A percentile compares a stretch with the other conserved stretches of the same genome.
phyloP scores from a whole-genome alignment of 176 grass and related monocot genomes.

The Canna indica region DNA sequence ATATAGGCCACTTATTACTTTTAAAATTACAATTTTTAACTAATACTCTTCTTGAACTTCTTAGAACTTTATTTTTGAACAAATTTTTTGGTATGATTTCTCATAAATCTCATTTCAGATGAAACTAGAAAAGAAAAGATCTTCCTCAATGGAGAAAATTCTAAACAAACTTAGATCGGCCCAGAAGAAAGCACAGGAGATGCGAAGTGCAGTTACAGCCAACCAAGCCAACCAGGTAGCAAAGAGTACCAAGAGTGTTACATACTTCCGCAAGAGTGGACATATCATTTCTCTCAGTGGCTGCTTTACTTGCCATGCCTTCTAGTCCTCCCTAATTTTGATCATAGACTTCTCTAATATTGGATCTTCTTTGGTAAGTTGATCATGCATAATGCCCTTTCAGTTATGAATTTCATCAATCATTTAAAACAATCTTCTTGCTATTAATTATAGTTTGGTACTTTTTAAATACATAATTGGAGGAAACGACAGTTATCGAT shows the following conservation, averaged over 20 bases:
- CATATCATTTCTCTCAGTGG: conserved; percentile 80
- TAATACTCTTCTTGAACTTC: not conserved
- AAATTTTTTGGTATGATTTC: not conserved
- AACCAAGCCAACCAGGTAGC: conserved; percentile 37
- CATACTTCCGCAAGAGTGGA: conserved; percentile 35
- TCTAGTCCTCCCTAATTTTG: conserved; percentile 29
- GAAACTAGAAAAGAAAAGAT: conserved; percentile 83
- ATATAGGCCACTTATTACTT: not conserved
- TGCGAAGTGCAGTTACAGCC: conserved; percentile 35
- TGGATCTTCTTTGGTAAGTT: not conserved
- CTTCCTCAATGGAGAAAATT: conserved; percentile 81
- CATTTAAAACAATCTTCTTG: not conserved
- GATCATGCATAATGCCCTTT: too few relatives aligned
- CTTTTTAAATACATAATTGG: not conserved
- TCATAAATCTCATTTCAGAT: conserved; percentile 28
- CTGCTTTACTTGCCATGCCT: conserved; percentile 90
- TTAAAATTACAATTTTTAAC: not conserved
- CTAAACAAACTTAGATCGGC: conserved; percentile 60
- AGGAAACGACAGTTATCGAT: not conserved
- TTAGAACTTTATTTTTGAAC: not conserved
- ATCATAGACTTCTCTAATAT: not conserved
- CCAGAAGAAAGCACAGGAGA: conserved; percentile 69
- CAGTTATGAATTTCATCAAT: not conserved
- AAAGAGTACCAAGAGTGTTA: conserved; percentile 35
- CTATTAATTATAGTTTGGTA: not conserved